These are phyloP conservation scores for Leucosporidium yakuticum DNA, from an alignment of 768 basidiomycete species.

Conservation along the genomic window DNA sequence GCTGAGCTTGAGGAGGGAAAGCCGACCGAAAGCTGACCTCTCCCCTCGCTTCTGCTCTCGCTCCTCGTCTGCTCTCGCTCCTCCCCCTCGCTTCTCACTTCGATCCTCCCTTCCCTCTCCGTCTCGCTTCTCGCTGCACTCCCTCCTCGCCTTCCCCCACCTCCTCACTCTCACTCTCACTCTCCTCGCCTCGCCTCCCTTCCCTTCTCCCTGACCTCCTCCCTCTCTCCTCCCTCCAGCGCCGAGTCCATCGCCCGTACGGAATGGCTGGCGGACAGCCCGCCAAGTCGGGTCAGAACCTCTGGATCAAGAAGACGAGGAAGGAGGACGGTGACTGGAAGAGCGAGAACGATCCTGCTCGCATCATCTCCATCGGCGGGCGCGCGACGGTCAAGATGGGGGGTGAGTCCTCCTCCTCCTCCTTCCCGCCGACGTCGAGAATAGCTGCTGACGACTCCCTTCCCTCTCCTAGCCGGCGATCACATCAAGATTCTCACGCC, in stretches of 20 bases:
- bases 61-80: background rate
- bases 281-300: conserved; percentile 68
- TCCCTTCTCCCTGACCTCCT: background rate
- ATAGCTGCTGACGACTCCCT: no score
- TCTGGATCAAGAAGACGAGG: conserved; percentile 58
- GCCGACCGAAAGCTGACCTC: no score
- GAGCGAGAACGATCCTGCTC: conserved; percentile 41
- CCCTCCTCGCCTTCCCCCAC: conserved; percentile 4
- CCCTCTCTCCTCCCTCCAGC: conserved; percentile 51
- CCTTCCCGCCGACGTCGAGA: no score
- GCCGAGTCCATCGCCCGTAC: conserved; percentile 78
- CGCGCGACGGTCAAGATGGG: conserved; percentile 80
- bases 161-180: background rate
- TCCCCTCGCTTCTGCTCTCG: no score
- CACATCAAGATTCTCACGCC: conserved; percentile 75
- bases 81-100: conserved; percentile 2
- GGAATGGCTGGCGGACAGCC: conserved; percentile 73
- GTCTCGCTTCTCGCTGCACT: no score
- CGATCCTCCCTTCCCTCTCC: no score
- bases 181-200: no score
- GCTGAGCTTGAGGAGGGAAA: no score
- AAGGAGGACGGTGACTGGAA: conserved; percentile 52
- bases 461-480: conserved; percentile 57
- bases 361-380: conserved; percentile 79
- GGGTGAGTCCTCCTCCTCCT: no score